Evolutionary conservation across 1,284 basidiomycete genomes (phyloP).

Genomic region (Wolfiporia cocos): DNA sequence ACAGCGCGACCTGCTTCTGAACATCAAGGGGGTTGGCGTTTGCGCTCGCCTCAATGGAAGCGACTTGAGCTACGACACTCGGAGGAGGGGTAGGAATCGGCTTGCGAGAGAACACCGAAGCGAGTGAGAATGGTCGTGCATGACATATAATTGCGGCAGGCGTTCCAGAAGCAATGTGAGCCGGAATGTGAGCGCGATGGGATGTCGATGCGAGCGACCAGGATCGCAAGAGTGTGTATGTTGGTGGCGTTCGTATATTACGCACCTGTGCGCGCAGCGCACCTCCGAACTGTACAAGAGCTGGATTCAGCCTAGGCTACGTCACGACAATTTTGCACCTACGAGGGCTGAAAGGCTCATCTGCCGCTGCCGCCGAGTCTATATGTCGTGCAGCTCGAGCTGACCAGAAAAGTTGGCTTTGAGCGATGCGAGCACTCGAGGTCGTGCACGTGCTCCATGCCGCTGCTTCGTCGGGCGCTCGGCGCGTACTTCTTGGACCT

Average conservation of each 20-base stretch:
- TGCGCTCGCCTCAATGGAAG: conserved; percentile 67
- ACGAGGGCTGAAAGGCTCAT: conserved; percentile 6
- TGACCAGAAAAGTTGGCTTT: too few species aligned
- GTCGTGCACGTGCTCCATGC: too few species aligned
- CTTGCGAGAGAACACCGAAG: conserved; percentile 47
- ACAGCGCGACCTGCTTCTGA: conserved; percentile 62
- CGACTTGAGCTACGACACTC: conserved; percentile 59
- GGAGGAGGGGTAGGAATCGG: conserved; percentile 52
- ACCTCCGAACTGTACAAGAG: conserved; percentile 22
- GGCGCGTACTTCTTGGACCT: too few species aligned
- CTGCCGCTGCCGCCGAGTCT: too few species aligned
- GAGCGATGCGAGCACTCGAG: too few species aligned
- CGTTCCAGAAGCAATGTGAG: conserved; percentile 3
- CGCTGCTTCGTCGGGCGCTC: too few species aligned
- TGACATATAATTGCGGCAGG: conserved; percentile 9
- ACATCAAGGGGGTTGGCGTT: conserved; percentile 66
- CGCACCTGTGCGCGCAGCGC: conserved; percentile 26
- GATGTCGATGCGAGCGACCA: conserved; percentile 22
- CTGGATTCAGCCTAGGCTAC: neutral
- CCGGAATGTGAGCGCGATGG: conserved; percentile 5
- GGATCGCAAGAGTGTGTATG: conserved; percentile 19
- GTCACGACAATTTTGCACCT: neutral
- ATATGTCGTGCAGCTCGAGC: too few species aligned
- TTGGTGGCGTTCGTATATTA: conserved; percentile 13
- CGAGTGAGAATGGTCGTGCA: conserved; percentile 34